Percentiles rank a stretch among this genome's conserved stretches.
phyloP scores from a whole-genome alignment of 768 basidiomycete species.

The Zangia roseola region DNA sequence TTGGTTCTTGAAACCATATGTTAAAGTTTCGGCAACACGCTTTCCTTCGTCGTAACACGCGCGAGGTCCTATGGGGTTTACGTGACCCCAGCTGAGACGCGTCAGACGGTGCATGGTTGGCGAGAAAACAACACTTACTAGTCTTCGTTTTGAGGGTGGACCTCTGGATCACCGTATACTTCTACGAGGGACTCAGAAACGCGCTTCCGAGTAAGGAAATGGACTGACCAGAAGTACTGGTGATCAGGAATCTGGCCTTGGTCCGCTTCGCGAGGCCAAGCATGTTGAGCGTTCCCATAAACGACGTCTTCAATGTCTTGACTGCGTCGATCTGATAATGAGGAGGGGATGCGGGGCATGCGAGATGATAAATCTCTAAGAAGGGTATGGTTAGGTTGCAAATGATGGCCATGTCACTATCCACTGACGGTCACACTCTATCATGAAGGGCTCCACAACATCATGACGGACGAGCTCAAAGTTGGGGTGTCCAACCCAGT shows the following conservation, averaged over 20 bases:
- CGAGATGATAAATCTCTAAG: slow-evolving; percentile 95
- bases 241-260: slow-evolving; percentile 95
- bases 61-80: slow-evolving; percentile 96
- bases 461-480: slow-evolving; percentile 98
- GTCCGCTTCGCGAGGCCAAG: slow-evolving; percentile 96
- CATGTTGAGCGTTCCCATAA: slow-evolving; percentile 99
- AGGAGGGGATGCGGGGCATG: slow-evolving; percentile 95
- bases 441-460: slow-evolving; percentile 96
- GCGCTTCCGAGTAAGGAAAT: background rate
- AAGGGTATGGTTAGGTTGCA: background rate
- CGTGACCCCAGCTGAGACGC: slow-evolving; percentile 83
- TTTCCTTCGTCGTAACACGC: slow-evolving; percentile 99
- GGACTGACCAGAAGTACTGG: slow-evolving; percentile 83
- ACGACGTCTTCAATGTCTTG: slow-evolving; percentile 98
- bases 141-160: slow-evolving; percentile 95
- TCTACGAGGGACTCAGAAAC: slow-evolving; percentile 44
- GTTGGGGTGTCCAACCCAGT: slow-evolving; percentile 98
- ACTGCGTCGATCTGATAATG: slow-evolving; percentile 98
- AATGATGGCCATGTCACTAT: too few relatives aligned
- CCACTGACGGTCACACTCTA: slow-evolving; percentile 91
- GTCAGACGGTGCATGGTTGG: slow-evolving; percentile 14
- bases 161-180: slow-evolving; percentile 98
- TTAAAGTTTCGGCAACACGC: slow-evolving; percentile 96
- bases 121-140: slow-evolving; percentile 56
- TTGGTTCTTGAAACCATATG: slow-evolving; percentile 94